Conservation (phyloP, 768 basidiomycete genomes). For the Gloeostereum incarnatum region DNA sequence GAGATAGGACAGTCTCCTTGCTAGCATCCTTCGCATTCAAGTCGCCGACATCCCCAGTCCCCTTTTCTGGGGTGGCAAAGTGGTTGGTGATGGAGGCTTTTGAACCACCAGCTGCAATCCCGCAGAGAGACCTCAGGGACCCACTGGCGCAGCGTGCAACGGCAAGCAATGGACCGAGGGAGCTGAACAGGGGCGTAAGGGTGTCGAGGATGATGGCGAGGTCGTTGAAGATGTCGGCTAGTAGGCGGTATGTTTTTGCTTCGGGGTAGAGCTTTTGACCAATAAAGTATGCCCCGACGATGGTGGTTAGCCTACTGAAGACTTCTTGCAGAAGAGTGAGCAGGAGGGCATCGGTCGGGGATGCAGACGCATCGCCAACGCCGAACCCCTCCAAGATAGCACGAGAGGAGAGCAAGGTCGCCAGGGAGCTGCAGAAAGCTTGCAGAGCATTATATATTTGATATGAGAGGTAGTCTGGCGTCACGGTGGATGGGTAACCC, state of each 20-base stretch:
- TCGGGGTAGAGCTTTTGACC: slow-evolving; percentile 62
- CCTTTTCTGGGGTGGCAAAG: slow-evolving; percentile 42
- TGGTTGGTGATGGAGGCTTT: slow-evolving; percentile 63
- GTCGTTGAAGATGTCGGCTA: slow-evolving; percentile 63
- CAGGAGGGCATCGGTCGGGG: slow-evolving; percentile 56
- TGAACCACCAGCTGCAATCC: slow-evolving; percentile 58
- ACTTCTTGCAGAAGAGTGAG: slow-evolving; percentile 59
- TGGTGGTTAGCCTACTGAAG: slow-evolving; percentile 42
- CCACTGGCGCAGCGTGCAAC: slow-evolving; percentile 49
- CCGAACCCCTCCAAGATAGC: slow-evolving; percentile 66
- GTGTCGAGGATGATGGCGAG: slow-evolving; percentile 49
- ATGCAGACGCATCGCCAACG: slow-evolving; percentile 59
- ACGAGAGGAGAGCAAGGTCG: slow-evolving; percentile 53
- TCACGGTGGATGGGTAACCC: slow-evolving; percentile 53
- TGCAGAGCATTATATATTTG: slow-evolving; percentile 60
- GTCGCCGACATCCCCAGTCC: slow-evolving; percentile 58
- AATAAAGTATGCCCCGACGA: slow-evolving; percentile 49
- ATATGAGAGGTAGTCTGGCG: slow-evolving; percentile 53
- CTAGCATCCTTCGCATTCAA: slow-evolving; percentile 66
- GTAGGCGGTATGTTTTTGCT: slow-evolving; percentile 59
- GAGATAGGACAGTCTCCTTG: slow-evolving; percentile 60
- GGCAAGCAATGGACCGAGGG: slow-evolving; percentile 29
- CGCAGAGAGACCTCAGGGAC: slow-evolving; percentile 47
- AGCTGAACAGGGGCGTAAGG: slow-evolving; percentile 45
- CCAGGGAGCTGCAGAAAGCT: slow-evolving; percentile 62